Conservation (phyloP, 176 grass and related monocot species). For the Bolboschoenus planiculmis region DNA sequence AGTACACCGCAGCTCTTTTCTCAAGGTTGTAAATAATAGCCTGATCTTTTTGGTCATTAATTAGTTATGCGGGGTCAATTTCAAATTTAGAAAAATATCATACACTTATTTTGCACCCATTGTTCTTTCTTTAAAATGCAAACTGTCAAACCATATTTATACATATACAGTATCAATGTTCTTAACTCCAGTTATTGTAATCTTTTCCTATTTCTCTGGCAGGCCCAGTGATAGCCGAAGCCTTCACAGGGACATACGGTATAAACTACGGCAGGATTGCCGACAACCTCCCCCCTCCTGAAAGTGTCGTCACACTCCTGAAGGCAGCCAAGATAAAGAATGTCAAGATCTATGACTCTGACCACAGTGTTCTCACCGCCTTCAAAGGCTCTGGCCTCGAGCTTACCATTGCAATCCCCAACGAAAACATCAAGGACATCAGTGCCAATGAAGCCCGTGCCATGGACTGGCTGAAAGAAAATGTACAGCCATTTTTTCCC, state of each 20-base stretch:
- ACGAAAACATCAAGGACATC: constrained; percentile 59
- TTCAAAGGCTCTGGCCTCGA: constrained; percentile 86
- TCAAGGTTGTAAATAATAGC: neutral
- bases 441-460: constrained; percentile 49
- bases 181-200: neutral
- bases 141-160: neutral
- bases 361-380: constrained; percentile 69
- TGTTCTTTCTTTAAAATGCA: neutral
- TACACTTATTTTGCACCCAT: neutral
- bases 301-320: constrained; percentile 71
- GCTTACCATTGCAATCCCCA: constrained; percentile 52
- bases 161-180: neutral
- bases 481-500: constrained; percentile 77
- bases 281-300: constrained; percentile 72
- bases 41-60: neutral
- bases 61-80: neutral
- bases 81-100: neutral
- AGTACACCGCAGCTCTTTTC: neutral
- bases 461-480: constrained; percentile 79
- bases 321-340: constrained; percentile 81
- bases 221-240: constrained; percentile 37
- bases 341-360: constrained; percentile 80
- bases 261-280: constrained; percentile 94
- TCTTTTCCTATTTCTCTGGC: constrained; percentile 18
- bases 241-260: constrained; percentile 72